Base-by-base conservation (phyloP, 2,329 filamentous ascomycete species). In the Alternaria sp. region DNA sequence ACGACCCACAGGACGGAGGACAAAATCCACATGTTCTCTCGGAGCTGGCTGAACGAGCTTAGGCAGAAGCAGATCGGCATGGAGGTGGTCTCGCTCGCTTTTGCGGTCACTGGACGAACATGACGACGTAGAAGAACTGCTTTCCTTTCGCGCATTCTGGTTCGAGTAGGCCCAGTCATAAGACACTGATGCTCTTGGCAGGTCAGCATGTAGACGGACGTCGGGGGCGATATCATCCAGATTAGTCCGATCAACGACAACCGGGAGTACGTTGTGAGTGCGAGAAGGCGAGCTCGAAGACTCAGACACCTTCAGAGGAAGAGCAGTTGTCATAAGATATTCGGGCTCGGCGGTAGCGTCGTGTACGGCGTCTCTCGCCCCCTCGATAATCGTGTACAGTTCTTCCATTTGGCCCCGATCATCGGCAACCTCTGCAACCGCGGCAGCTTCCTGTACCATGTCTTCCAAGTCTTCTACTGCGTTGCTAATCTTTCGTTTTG, bases 361-460 rank as follows among this genome's bases (percentile, higher is more conserved):
- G 19, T 74, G 70, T 9, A 83, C 64, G 5, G 79, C 78, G 11
- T 73, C 63, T 21, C 74, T 77, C 2, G 81, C 81, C 59, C 74
- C 76, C 59, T 82, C 72, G 15, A 83, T 77, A 13, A 83, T 80
- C 2, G 73, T 64, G 32, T 79, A 77, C 17, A 83, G 77, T 25
- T 83, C 79, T 17, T 79, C 71, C 6, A 78, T 69, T 25, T 79
- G 72, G 5, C 73, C 70, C 28, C 66, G 67, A 56, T 80, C 66
- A 8, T 74, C 68, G 3, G 76, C 75, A 43, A 77, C 69, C 44
- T 80, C 73, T 6, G 80, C 79, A 28, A 81, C 72, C 2, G 74
- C 60, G 12, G 80, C 70, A 2, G 82, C 82, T 59, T 83, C 78
- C 61, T 81, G 74, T 61, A 83, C 81, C 49, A 83, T 73, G n/a